phyloP scores from a whole-genome alignment of 768 basidiomycete genomes.

The Tulasnella sp. region DNA sequence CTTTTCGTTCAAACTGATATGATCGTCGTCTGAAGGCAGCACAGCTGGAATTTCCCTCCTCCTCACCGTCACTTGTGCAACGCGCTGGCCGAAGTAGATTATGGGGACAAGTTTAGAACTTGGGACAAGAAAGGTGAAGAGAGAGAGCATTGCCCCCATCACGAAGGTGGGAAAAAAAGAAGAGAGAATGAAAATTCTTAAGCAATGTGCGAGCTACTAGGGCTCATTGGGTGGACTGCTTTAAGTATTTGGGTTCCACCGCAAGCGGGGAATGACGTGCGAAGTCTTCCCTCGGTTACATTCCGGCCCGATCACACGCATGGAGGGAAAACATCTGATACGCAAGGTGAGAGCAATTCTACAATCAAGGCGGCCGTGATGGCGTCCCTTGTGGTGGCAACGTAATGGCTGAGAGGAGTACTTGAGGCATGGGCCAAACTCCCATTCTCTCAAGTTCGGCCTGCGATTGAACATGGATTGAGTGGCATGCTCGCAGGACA shows the following conservation, averaged over 20 bases:
- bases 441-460: conserved; percentile 8
- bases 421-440: conserved; percentile 9
- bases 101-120: not conserved
- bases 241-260: no score
- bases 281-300: no score
- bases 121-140: conserved; percentile 2
- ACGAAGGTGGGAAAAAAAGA: not conserved
- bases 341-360: no score
- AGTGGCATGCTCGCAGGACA: not conserved
- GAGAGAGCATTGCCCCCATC: not conserved
- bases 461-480: not conserved
- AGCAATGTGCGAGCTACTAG: no score
- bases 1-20: conserved; percentile 4
- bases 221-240: no score
- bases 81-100: not conserved
- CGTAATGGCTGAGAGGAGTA: not conserved
- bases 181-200: no score
- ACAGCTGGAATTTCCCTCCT: not conserved
- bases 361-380: no score
- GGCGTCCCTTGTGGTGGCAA: no score
- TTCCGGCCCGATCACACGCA: no score
- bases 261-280: no score
- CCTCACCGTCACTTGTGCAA: conserved; percentile 13
- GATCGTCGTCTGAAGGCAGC: not conserved
- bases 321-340: no score